A percentile compares a stretch with the other conserved stretches of the same genome.
Evolutionary conservation across 306 rosid genomes (phyloP).

Genomic region (cucumber (Cucumis sativus)): Cucumber_9930_V3 NC_026660.2:1164001-1164500

Average conservation of each 20-base stretch:
- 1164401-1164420: not conserved
- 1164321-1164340: slow-evolving; percentile 64
- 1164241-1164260: slow-evolving; percentile 13
- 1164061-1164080: not conserved
- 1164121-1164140: slow-evolving; percentile 42
- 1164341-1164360: slow-evolving; percentile 92
- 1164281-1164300: slow-evolving; percentile 62
- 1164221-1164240: not conserved
- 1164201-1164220: not conserved
- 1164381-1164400: slow-evolving; percentile 73
- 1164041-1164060: not conserved
- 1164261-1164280: slow-evolving; percentile 35
- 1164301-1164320: slow-evolving; percentile 73
- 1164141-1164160: slow-evolving; percentile 71
- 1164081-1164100: slow-evolving; percentile 9
- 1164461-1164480: not conserved
- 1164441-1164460: not conserved
- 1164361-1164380: slow-evolving; percentile 86
- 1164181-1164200: slow-evolving; percentile 53
- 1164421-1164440: not conserved
- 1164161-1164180: slow-evolving; percentile 98
- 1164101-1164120: slow-evolving; percentile 22
- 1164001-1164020: not conserved
- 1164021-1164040: not conserved
- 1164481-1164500: not conserved